A percentile compares a stretch with the other conserved stretches of the same genome.
These are phyloP conservation scores for Talaromyces sp. DNA, from an alignment of 2,329 filamentous ascomycete species.

Conservation along the genomic window DNA sequence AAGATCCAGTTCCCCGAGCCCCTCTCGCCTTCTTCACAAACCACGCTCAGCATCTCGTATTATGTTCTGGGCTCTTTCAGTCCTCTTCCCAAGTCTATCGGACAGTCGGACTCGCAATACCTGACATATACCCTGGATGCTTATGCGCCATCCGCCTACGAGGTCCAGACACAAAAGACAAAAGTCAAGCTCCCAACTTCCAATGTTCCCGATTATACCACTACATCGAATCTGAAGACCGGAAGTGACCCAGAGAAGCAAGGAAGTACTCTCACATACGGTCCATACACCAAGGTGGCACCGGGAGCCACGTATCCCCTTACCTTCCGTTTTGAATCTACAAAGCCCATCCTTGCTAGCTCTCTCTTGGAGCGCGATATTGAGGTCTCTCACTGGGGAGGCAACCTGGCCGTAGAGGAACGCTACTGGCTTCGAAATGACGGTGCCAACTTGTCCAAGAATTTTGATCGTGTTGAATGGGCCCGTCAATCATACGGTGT, in stretches of 20 bases:
- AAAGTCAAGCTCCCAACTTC: conserved; percentile 81
- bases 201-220: conserved; percentile 80
- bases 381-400: conserved; percentile 96
- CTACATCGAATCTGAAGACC: conserved; percentile 56
- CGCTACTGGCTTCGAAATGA: conserved; percentile 83
- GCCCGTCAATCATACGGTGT: conserved; percentile 60
- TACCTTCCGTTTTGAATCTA: conserved; percentile 88
- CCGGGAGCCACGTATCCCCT: conserved; percentile 69
- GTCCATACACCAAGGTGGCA: conserved; percentile 75
- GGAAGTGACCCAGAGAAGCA: conserved; percentile 72
- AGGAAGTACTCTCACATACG: conserved; percentile 82
- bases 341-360: conserved; percentile 79
- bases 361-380: conserved; percentile 79
- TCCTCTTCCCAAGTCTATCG: conserved; percentile 74
- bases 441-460: conserved; percentile 68
- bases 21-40: conserved; percentile 68
- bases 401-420: conserved; percentile 92
- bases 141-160: conserved; percentile 77
- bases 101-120: conserved; percentile 82
- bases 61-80: conserved; percentile 70
- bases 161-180: conserved; percentile 89
- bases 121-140: conserved; percentile 80
- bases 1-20: conserved; percentile 71
- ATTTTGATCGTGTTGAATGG: conserved; percentile 75
- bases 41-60: conserved; percentile 84